A percentile compares a stretch with the other conserved stretches of the same genome.
These are phyloP conservation scores for Arachnomyces sp. DNA, from an alignment of 2,329 filamentous ascomycete genomes.

Conservation along the genomic window DNA sequence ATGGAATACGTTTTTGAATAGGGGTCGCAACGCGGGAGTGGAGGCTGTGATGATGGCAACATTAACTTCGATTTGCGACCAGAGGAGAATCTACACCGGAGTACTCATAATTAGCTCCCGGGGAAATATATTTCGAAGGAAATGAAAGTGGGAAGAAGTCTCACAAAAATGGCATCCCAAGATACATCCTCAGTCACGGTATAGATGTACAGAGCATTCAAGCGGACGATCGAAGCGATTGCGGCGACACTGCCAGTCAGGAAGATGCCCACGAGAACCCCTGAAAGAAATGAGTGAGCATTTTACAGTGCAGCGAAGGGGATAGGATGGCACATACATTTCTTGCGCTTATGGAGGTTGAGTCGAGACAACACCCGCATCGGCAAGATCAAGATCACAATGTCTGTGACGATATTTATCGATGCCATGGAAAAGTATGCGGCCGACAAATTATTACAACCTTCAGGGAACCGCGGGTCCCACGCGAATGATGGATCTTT, in stretches of 20 bases:
- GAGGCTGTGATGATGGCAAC: slow-evolving; percentile 17
- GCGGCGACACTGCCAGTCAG: slow-evolving; percentile 16
- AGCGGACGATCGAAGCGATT: slow-evolving; percentile 20
- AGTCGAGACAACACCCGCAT: slow-evolving; percentile 26
- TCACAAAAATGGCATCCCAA: slow-evolving; percentile 1
- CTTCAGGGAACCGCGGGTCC: too few species aligned
- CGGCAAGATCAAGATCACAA: slow-evolving; percentile 27
- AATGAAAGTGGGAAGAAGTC: too few species aligned
- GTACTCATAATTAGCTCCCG: too few species aligned
- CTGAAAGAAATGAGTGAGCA: too few species aligned
- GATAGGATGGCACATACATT: too few species aligned
- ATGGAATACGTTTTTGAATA: slow-evolving; percentile 10
- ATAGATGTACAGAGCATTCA: slow-evolving; percentile 16
- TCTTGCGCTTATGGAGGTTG: slow-evolving; percentile 26
- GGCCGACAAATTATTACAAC: too few species aligned
- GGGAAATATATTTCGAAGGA: too few species aligned
- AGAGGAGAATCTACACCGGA: slow-evolving; percentile 13
- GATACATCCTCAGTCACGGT: slow-evolving; percentile 1
- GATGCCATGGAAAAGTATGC: slow-evolving; percentile 14
- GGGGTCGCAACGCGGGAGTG: slow-evolving; percentile 18
- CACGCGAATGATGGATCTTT: too few species aligned
- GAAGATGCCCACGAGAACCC: slow-evolving; percentile 27
- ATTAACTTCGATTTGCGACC: slow-evolving; percentile 17
- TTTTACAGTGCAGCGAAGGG: too few species aligned
- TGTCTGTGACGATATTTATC: slow-evolving; percentile 27